Percentiles rank a stretch among this genome's conserved stretches.
Evolutionary conservation across 1,139 yeast species (phyloP).

Genomic region (Protomyces pachydermus): DNA sequence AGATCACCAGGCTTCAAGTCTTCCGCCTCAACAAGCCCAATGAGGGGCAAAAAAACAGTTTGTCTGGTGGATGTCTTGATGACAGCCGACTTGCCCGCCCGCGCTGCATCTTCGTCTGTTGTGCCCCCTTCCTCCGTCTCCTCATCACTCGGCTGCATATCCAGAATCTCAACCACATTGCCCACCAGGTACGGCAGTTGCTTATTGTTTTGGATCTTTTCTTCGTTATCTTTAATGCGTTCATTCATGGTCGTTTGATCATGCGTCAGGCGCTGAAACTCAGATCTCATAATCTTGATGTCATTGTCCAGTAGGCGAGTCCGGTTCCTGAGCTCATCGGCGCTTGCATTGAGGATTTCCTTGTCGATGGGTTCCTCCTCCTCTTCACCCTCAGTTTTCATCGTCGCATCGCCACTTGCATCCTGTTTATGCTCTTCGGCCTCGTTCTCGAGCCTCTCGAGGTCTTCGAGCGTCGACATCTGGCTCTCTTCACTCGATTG

Average conservation of each 20-base stretch:
- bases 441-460: conserved; percentile 39
- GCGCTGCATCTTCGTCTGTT: conserved; percentile 84
- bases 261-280: conserved; percentile 81
- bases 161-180: conserved; percentile 91
- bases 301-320: conserved; percentile 88
- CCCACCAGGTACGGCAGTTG: conserved; percentile 96
- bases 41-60: conserved; percentile 90
- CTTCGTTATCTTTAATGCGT: conserved; percentile 91
- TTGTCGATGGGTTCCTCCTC: conserved; percentile 60
- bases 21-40: conserved; percentile 88
- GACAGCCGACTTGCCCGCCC: conserved; percentile 95
- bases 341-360: conserved; percentile 72
- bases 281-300: conserved; percentile 87
- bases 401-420: conserved; percentile 33
- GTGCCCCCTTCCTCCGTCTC: conserved; percentile 91
- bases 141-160: conserved; percentile 81
- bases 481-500: neutral
- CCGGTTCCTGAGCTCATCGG: conserved; percentile 79
- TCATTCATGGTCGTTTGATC: conserved; percentile 91
- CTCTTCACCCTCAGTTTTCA: conserved; percentile 38
- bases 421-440: conserved; percentile 44
- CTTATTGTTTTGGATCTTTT: conserved; percentile 89
- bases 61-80: conserved; percentile 96
- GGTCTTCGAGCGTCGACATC: conserved; percentile 25
- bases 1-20: conserved; percentile 89